Evolutionary conservation across 345 rosid species (phyloP), one percentile per base, ranked within the genome.

Genomic region (Gossypium australe): DNA sequence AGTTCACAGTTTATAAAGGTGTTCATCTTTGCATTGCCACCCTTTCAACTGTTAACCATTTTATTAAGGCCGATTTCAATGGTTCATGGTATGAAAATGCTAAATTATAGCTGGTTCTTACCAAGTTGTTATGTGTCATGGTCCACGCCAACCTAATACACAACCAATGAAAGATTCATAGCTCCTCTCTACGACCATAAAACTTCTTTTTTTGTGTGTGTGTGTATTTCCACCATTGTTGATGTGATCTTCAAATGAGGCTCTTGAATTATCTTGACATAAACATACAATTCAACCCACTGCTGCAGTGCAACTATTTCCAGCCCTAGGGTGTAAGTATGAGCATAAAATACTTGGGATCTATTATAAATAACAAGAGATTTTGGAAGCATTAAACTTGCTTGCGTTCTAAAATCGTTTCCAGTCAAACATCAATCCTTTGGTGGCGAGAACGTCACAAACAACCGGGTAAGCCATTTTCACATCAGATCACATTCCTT

Each of bases 281-380:
- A 59, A 24, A 59, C 64, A 59, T 59, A 59, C 34, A 59, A 59
- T 59, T 59, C 29, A 59, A 59, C 24, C 60, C 64, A 59, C 25
- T 12, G 64, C 25, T 11, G 64, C 41, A 13, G 3, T 25, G 64
- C 64, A 59, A 59, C 34, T 11, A 11, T 59, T 59, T 12, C 64
- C n/a, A 24, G n/a, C 64, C 38, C 17, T 12, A 4, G 17, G 64
- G 14, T 59, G 38, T 25, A 24, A 59, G 7, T 12, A 25, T 1
- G 64, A 10, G 41, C 38, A 59, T 24, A 24, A 16, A 25, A 59
- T 24, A 59, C 25, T 59, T 24, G 17, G 63, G 14, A 59, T 2
- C 5, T 59, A 11, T 25, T 12, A 59, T 25, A 59, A 58, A 27
- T 59, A 20, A 59, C 64, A 12, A 59, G 38, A 59, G 38, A 24